Percentiles rank a stretch among this genome's conserved stretches.
Evolutionary conservation across 352 stramenopile species (phyloP).

Genomic region (Aphanomyces stellatus): DNA sequence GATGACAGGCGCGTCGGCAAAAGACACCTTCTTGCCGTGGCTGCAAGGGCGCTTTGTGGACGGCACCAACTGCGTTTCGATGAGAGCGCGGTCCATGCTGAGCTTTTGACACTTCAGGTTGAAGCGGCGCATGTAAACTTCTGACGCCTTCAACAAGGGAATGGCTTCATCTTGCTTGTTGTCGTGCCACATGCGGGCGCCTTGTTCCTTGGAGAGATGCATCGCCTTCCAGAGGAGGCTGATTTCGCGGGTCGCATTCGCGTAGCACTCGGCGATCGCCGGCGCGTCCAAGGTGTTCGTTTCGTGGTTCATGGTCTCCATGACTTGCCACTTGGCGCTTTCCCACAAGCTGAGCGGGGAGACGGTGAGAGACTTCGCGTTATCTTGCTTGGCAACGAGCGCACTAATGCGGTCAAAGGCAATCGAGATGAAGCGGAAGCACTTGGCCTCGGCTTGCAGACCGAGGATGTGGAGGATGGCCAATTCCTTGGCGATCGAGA

Average conservation of each 20-base stretch:
- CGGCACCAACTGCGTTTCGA: constrained; percentile 31
- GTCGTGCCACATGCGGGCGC: constrained; percentile 76
- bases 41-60: not conserved
- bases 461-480: constrained; percentile 66
- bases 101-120: constrained; percentile 80
- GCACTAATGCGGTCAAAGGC: constrained; percentile 52
- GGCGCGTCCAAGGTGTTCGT: not conserved
- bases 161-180: constrained; percentile 78
- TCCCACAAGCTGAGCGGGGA: constrained; percentile 8
- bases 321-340: constrained; percentile 19
- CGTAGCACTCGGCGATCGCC: constrained; percentile 6
- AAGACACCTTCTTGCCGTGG: constrained; percentile 41
- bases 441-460: constrained; percentile 66
- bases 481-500: constrained; percentile 72
- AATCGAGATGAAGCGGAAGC: constrained; percentile 65
- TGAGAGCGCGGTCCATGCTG: constrained; percentile 77
- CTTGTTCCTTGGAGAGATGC: constrained; percentile 63
- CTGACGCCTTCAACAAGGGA: constrained; percentile 63
- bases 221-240: constrained; percentile 77
- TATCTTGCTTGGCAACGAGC: constrained; percentile 36
- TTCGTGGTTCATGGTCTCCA: not conserved
- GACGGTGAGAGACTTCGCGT: not conserved
- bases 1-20: constrained; percentile 49
- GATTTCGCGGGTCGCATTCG: constrained; percentile 37
- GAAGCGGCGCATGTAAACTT: constrained; percentile 86